A percentile compares a stretch with the other conserved stretches of the same genome.
Evolutionary conservation across 2,329 filamentous ascomycete genomes (phyloP).

Genomic region (Verruconis gallopava): DNA sequence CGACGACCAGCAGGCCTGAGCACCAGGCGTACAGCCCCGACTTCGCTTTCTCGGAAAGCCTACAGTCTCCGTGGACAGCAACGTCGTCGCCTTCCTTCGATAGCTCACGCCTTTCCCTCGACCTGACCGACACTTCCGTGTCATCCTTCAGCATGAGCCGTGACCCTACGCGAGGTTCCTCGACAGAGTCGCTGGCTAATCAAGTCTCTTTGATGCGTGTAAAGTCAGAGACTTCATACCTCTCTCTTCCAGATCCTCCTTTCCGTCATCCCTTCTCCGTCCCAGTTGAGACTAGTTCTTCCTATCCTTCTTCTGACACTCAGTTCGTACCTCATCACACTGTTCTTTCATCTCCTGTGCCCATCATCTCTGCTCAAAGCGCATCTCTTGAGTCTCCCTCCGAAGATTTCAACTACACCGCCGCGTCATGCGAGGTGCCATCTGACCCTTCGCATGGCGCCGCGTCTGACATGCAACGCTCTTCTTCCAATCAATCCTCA

Average conservation of each 20-base stretch:
- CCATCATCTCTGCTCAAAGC: neutral
- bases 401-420: slow-evolving; percentile 2
- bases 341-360: slow-evolving; percentile 7
- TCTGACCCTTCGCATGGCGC: slow-evolving; percentile 1
- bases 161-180: neutral
- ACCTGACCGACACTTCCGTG: neutral
- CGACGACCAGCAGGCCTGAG: too few species aligned
- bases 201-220: slow-evolving; percentile 7
- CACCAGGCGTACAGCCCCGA: too few species aligned
- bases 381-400: slow-evolving; percentile 1
- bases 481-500: neutral
- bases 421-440: neutral
- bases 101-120: neutral
- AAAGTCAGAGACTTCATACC: slow-evolving; percentile 4
- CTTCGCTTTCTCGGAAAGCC: too few species aligned
- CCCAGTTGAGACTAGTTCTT: slow-evolving; percentile 1
- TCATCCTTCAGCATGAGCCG: slow-evolving; percentile 8
- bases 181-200: too few species aligned
- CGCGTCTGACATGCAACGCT: neutral
- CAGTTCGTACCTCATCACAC: neutral
- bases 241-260: slow-evolving; percentile 7
- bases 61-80: too few species aligned
- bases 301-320: slow-evolving; percentile 3
- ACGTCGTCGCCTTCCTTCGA: too few species aligned
- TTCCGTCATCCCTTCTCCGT: neutral